Conservation (phyloP, 2,329 filamentous ascomycete species). For the Neopestalotiopsis rosae region DNA sequence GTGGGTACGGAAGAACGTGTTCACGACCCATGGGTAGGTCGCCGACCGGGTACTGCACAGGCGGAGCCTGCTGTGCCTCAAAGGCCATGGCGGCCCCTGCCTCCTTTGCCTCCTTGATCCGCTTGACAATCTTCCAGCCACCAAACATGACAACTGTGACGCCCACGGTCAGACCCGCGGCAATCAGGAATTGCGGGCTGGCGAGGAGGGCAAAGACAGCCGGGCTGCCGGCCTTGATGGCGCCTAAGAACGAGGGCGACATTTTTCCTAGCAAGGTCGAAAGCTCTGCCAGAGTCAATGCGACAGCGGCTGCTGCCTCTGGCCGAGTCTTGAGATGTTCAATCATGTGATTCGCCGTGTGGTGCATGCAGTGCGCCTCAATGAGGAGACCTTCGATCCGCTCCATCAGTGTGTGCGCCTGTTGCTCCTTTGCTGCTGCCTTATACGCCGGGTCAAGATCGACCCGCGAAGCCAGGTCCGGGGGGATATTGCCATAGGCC, state of each 20-base stretch:
- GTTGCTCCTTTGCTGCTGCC: conserved; percentile 59
- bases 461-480: conserved; percentile 58
- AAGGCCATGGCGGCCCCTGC: conserved; percentile 34
- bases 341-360: conserved; percentile 84
- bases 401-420: conserved; percentile 65
- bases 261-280: conserved; percentile 82
- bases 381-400: conserved; percentile 80
- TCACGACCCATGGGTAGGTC: conserved; percentile 18
- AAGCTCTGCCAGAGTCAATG: conserved; percentile 89
- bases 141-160: conserved; percentile 96
- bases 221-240: conserved; percentile 82
- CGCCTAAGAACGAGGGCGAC: conserved; percentile 77
- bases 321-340: conserved; percentile 75
- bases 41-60: conserved; percentile 35
- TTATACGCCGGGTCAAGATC: conserved; percentile 52
- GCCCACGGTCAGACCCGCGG: conserved; percentile 84
- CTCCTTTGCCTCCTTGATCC: conserved; percentile 60
- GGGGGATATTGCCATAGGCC: conserved; percentile 84
- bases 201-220: conserved; percentile 85
- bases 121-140: conserved; percentile 96
- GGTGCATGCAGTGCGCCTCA: conserved; percentile 87
- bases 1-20: conserved; percentile 5
- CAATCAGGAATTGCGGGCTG: conserved; percentile 93
- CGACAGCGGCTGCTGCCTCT: conserved; percentile 91
- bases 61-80: conserved; percentile 21